Evolutionary conservation across 2,329 filamentous ascomycete genomes (phyloP).

Genomic region (Penicillium sp.): DNA sequence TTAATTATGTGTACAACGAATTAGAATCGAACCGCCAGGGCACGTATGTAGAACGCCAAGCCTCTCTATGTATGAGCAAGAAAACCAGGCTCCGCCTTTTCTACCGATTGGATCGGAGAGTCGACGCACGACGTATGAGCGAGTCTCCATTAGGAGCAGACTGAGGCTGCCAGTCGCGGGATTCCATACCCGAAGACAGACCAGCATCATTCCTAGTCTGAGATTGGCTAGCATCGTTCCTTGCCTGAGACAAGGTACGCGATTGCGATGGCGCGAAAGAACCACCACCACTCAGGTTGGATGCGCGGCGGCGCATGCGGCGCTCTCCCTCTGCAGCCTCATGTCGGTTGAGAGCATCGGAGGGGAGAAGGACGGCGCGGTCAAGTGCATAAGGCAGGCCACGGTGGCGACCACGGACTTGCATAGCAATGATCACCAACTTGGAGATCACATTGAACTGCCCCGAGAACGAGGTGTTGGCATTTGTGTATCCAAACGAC

Average conservation of each 20-base stretch:
- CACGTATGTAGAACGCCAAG: conserved; percentile 9
- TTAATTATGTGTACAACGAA: conserved; percentile 2
- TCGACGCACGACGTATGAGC: conserved; percentile 25
- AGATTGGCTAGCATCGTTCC: conserved; percentile 18
- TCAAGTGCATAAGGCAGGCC: conserved; percentile 60
- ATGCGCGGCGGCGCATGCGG: conserved; percentile 34
- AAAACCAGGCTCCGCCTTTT: neutral
- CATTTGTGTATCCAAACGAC: conserved; percentile 67
- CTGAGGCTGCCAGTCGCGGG: conserved; percentile 18
- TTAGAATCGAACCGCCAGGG: neutral
- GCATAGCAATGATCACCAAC: conserved; percentile 59
- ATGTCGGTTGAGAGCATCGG: conserved; percentile 54
- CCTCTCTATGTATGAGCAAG: conserved; percentile 10
- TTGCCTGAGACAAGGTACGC: conserved; percentile 18
- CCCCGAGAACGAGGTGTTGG: conserved; percentile 71
- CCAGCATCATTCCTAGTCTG: conserved; percentile 19
- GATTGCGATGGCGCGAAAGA: conserved; percentile 21
- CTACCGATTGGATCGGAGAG: conserved; percentile 22
- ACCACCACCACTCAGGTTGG: conserved; percentile 27
- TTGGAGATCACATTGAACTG: conserved; percentile 67
- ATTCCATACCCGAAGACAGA: conserved; percentile 20
- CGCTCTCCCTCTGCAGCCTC: conserved; percentile 48
- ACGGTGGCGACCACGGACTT: conserved; percentile 57
- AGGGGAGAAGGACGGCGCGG: conserved; percentile 60
- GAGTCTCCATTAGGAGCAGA: conserved; percentile 14